These are phyloP conservation scores for Syzygium aromaticum DNA, from an alignment of 345 rosid species.

Conservation along the genomic window DNA sequence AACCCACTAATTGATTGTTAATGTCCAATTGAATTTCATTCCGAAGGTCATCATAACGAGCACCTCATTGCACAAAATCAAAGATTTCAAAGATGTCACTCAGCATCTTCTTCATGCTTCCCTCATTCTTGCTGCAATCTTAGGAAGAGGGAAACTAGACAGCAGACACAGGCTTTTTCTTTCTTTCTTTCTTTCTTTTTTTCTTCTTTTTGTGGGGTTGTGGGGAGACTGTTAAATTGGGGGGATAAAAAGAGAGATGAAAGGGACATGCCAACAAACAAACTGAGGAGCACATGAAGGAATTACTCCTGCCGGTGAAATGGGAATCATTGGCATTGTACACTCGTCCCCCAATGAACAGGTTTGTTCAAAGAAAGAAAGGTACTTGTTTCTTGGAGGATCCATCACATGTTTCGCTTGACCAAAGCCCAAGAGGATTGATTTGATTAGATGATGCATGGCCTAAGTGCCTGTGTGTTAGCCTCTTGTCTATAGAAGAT, in stretches of 20 bases:
- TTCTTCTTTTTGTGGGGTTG: not conserved
- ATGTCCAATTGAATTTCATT: not conserved
- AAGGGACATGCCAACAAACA: constrained; percentile 20
- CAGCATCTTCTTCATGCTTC: not conserved
- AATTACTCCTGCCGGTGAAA: not conserved
- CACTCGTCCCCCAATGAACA: not conserved
- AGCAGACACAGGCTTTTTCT: not conserved
- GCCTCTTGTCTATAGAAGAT: not conserved
- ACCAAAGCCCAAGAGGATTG: not conserved
- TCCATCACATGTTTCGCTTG: not conserved
- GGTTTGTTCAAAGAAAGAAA: not conserved
- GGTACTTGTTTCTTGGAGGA: not conserved
- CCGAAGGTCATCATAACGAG: not conserved
- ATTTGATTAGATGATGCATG: not conserved
- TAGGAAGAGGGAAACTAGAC: not conserved
- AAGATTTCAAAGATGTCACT: not conserved
- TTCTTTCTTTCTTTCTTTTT: not conserved
- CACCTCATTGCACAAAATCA: not conserved
- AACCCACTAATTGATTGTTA: not conserved
- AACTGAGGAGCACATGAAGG: constrained; percentile 9
- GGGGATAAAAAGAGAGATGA: not conserved
- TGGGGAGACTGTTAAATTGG: not conserved
- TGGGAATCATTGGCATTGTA: not conserved
- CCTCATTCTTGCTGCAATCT: not conserved
- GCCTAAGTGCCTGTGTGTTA: not conserved